Conservation (phyloP, 352 stramenopile genomes). For the Bremia lactucae region DNA sequence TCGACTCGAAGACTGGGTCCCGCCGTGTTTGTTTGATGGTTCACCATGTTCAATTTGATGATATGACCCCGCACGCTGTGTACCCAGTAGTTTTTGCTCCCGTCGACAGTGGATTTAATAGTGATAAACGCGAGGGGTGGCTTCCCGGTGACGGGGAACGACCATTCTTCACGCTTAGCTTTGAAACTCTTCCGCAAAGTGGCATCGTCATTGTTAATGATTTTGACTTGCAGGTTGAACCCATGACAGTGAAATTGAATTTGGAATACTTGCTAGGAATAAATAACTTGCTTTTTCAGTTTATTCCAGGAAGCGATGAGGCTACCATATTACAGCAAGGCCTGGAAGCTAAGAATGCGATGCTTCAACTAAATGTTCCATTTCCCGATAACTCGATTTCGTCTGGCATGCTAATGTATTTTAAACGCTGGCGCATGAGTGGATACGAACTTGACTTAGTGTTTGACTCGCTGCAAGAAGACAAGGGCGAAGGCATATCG, state of each 20-base stretch:
- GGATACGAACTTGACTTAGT: slow-evolving; percentile 68
- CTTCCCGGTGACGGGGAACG: slow-evolving; percentile 59
- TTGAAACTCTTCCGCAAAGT: slow-evolving; percentile 53
- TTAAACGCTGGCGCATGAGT: slow-evolving; percentile 67
- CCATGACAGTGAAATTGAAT: slow-evolving; percentile 66
- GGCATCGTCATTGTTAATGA: slow-evolving; percentile 72
- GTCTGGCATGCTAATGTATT: slow-evolving; percentile 68
- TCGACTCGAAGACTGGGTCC: slow-evolving; percentile 43
- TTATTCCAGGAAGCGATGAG: slow-evolving; percentile 61
- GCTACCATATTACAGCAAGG: slow-evolving; percentile 47
- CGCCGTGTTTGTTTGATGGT: slow-evolving; percentile 43
- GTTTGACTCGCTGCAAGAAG: slow-evolving; percentile 76
- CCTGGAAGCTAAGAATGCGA: slow-evolving; percentile 48
- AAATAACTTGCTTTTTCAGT: slow-evolving; percentile 61
- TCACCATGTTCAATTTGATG: slow-evolving; percentile 81
- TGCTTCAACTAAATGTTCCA: slow-evolving; percentile 37
- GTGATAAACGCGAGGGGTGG: slow-evolving; percentile 79
- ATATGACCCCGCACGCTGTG: slow-evolving; percentile 62
- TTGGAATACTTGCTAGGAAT: slow-evolving; percentile 71
- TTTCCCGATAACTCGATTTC: slow-evolving; percentile 39
- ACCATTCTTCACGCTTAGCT: slow-evolving; percentile 56
- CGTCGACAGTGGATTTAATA: slow-evolving; percentile 81
- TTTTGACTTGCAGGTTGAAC: slow-evolving; percentile 62
- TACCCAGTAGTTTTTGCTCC: slow-evolving; percentile 74
- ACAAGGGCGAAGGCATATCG: slow-evolving; percentile 67